Conservation (phyloP, 2,329 filamentous ascomycete species). For the Fusarium sp. region DNA sequence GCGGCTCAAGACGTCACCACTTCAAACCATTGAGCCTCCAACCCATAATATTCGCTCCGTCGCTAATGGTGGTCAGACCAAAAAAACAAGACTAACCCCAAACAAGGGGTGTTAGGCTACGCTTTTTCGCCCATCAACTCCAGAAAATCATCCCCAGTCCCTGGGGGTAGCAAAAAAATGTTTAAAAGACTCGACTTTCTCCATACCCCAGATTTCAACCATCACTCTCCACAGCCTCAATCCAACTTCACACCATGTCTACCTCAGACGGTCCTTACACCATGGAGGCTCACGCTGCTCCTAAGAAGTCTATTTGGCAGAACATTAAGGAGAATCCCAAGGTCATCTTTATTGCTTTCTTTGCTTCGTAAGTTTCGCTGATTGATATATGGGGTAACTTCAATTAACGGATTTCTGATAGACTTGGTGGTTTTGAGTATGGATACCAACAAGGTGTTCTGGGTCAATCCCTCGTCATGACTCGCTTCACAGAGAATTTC, state of each 20-base stretch:
- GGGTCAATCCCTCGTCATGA: constrained; percentile 65
- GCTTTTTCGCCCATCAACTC: neutral
- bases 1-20: neutral
- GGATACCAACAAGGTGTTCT: constrained; percentile 63
- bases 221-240: constrained; percentile 15
- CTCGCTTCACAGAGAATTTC: constrained; percentile 60
- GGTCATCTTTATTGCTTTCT: constrained; percentile 41
- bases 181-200: constrained; percentile 22
- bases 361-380: constrained; percentile 36
- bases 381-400: no score
- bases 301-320: constrained; percentile 23
- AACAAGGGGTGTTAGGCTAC: constrained; percentile 16
- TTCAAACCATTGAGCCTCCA: neutral
- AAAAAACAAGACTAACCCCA: neutral
- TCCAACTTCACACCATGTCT: constrained; percentile 11
- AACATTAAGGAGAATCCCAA: constrained; percentile 33
- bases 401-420: neutral
- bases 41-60: neutral
- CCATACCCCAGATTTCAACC: constrained; percentile 22
- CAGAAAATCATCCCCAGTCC: constrained; percentile 11
- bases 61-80: constrained; percentile 10
- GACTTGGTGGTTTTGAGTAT: constrained; percentile 42
- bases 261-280: constrained; percentile 15
- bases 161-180: constrained; percentile 11
- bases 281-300: constrained; percentile 3